Conservation (phyloP, 148 eudicot genomes). For the Nepenthes gracilis region DNA sequence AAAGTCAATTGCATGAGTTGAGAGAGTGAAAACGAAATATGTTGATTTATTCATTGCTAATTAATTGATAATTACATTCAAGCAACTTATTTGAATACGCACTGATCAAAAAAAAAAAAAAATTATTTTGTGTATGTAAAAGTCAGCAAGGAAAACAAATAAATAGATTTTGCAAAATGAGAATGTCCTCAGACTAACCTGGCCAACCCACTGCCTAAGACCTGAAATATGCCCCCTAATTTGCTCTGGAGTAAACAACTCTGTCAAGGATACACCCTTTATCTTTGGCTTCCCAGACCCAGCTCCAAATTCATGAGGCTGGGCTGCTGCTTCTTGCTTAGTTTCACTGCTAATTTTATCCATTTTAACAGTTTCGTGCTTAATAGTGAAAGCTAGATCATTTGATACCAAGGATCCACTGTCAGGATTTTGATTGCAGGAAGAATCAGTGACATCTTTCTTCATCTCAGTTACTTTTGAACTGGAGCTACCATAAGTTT, state of each 20-base stretch:
- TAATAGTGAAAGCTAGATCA: constrained; percentile 22
- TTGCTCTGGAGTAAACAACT: constrained; percentile 90
- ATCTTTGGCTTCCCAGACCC: constrained; percentile 88
- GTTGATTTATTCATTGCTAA: too few species aligned
- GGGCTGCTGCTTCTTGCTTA: constrained; percentile 31
- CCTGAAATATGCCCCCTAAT: constrained; percentile 73
- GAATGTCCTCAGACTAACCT: constrained; percentile 36
- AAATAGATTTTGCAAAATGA: neutral
- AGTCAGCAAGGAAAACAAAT: neutral
- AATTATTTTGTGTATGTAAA: neutral
- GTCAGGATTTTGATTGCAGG: constrained; percentile 25
- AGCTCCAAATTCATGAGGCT: constrained; percentile 46
- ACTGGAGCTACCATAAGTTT: constrained; percentile 24
- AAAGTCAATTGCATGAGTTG: too few species aligned
- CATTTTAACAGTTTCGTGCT: constrained; percentile 28
- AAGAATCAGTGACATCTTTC: constrained; percentile 25
- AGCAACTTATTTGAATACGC: too few species aligned
- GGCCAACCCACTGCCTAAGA: constrained; percentile 97
- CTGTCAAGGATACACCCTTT: constrained; percentile 89
- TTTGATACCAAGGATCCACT: constrained; percentile 19
- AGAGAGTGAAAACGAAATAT: too few species aligned
- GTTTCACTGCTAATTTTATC: constrained; percentile 35
- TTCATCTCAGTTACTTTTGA: constrained; percentile 19
- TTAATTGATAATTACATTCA: too few species aligned
- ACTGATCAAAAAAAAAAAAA: too few species aligned